A percentile compares a stretch with the other conserved stretches of the same genome.
These are phyloP conservation scores for Lachnellula willkommii DNA, from an alignment of 2,329 filamentous ascomycete genomes.

Conservation along the genomic window DNA sequence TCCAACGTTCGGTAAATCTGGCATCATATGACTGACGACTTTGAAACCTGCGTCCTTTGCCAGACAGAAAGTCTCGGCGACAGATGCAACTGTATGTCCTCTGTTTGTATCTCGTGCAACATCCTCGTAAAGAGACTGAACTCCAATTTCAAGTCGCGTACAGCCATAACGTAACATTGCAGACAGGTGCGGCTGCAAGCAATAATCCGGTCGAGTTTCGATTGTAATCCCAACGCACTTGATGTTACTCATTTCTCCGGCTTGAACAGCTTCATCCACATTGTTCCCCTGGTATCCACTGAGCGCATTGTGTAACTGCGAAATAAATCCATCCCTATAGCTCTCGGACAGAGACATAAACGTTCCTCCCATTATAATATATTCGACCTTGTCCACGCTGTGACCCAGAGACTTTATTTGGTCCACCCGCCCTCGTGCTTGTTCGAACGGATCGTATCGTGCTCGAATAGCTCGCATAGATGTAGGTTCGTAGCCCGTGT, in stretches of 20 bases:
- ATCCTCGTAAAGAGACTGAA: constrained; percentile 95
- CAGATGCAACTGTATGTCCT: constrained; percentile 90
- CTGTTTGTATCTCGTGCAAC: constrained; percentile 97
- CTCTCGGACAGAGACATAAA: constrained; percentile 93
- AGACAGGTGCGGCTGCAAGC: constrained; percentile 87
- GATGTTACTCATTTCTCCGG: constrained; percentile 92
- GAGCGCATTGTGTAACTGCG: constrained; percentile 91
- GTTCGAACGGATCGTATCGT: constrained; percentile 95
- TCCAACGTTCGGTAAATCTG: constrained; percentile 92
- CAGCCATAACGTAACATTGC: constrained; percentile 98
- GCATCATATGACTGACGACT: constrained; percentile 99
- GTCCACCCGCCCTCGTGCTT: constrained; percentile 90
- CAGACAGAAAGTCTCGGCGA: constrained; percentile 95
- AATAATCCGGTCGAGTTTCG: constrained; percentile 95
- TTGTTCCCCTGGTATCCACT: constrained; percentile 92
- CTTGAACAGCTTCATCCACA: constrained; percentile 91
- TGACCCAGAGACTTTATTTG: constrained; percentile 94
- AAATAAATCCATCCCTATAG: constrained; percentile 90
- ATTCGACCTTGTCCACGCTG: constrained; percentile 98
- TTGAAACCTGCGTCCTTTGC: constrained; percentile 98
- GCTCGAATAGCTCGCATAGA: constrained; percentile 98
- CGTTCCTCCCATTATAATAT: constrained; percentile 99
- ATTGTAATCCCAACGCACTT: constrained; percentile 99
- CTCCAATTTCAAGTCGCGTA: constrained; percentile 87
- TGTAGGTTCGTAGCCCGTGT: constrained; percentile 96